These are phyloP conservation scores for Cicer cuneatum DNA, from an alignment of 306 rosid genomes.

Conservation along the genomic window DNA sequence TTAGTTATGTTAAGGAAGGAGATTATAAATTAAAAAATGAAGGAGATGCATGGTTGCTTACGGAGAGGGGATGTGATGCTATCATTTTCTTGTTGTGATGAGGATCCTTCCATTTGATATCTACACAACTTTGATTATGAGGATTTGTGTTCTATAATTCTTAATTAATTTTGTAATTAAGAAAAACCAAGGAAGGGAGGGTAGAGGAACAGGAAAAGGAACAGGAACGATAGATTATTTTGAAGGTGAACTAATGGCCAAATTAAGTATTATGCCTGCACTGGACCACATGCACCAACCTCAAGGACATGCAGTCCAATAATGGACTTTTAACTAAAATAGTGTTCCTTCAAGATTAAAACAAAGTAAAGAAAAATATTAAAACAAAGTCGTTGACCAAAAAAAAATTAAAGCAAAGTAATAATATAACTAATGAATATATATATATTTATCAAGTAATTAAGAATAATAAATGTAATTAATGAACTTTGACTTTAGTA, in stretches of 20 bases:
- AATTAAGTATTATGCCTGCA: neutral
- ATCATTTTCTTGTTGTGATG: conserved; percentile 34
- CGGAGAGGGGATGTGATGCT: conserved; percentile 51
- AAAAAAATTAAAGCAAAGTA: too few relatives aligned
- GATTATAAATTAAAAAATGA: neutral
- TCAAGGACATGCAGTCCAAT: conserved; percentile 5
- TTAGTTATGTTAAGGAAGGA: neutral
- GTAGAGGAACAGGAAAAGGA: conserved; percentile 4
- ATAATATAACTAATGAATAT: too few relatives aligned
- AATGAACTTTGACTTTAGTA: too few relatives aligned
- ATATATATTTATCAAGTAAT: too few relatives aligned
- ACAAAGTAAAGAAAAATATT: too few relatives aligned
- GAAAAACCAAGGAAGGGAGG: neutral
- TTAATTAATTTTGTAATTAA: neutral
- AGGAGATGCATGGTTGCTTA: conserved; percentile 29
- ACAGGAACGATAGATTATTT: neutral
- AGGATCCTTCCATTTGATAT: conserved; percentile 19
- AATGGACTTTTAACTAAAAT: neutral
- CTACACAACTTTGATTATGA: neutral
- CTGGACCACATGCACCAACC: neutral
- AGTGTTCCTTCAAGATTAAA: neutral
- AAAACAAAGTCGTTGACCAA: too few relatives aligned
- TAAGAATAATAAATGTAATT: too few relatives aligned
- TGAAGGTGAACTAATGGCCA: neutral
- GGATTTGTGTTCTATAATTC: neutral